A percentile compares a stretch with the other conserved stretches of the same genome.
Evolutionary conservation across 2,329 filamentous ascomycete species (phyloP).

Genomic region (Gremmenia infestans): DNA sequence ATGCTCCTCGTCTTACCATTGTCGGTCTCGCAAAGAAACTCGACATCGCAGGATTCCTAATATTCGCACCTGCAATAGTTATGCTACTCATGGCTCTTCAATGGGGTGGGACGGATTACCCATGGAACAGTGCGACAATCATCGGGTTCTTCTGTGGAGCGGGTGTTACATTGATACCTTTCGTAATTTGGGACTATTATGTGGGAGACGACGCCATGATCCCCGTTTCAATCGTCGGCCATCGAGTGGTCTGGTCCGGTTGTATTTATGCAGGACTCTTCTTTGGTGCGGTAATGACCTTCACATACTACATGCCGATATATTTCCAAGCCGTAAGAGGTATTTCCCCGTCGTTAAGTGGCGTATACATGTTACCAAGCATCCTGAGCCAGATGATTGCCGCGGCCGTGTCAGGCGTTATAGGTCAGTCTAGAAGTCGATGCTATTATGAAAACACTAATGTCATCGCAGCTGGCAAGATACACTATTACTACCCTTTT

Average conservation of each 20-base stretch:
- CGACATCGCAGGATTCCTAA: slow-evolving; percentile 31
- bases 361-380: slow-evolving; percentile 24
- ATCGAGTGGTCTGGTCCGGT: slow-evolving; percentile 15
- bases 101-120: slow-evolving; percentile 30
- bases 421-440: slow-evolving; percentile 3
- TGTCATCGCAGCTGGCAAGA: not conserved
- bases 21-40: slow-evolving; percentile 6
- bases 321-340: slow-evolving; percentile 31
- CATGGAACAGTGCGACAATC: slow-evolving; percentile 27
- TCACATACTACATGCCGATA: slow-evolving; percentile 19
- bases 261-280: slow-evolving; percentile 9
- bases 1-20: not conserved
- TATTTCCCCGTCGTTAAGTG: slow-evolving; percentile 19
- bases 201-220: slow-evolving; percentile 27
- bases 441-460: not conserved
- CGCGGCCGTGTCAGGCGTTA: slow-evolving; percentile 13
- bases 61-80: slow-evolving; percentile 31
- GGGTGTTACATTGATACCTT: slow-evolving; percentile 18
- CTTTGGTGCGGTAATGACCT: not conserved
- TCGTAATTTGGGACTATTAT: slow-evolving; percentile 22
- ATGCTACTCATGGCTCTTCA: slow-evolving; percentile 32
- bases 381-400: slow-evolving; percentile 11
- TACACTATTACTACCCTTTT: slow-evolving; percentile 31
- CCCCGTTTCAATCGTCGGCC: slow-evolving; percentile 18
- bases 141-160: slow-evolving; percentile 27